phyloP scores from a whole-genome alignment of 2,329 filamentous ascomycete genomes.

The Chrysoporthe cubensis region DNA sequence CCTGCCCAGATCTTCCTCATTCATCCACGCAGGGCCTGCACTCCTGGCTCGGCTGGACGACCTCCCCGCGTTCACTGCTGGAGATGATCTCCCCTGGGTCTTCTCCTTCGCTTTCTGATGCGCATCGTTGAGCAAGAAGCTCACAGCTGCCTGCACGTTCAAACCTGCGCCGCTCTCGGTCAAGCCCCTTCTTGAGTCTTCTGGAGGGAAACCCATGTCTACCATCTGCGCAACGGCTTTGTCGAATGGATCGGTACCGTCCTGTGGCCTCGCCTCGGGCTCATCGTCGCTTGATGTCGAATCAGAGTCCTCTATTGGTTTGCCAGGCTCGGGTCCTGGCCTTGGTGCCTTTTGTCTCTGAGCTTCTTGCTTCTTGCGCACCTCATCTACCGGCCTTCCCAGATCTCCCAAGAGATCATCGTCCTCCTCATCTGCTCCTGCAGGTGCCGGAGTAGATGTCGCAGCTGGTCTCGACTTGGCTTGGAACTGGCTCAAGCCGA shows the following conservation, averaged over 20 bases:
- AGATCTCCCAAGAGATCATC: conserved; percentile 70
- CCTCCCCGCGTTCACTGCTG: conserved; percentile 41
- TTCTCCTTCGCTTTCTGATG: conserved; percentile 82
- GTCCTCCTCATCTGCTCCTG: conserved; percentile 50
- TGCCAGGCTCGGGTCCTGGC: conserved; percentile 56
- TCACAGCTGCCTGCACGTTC: conserved; percentile 84
- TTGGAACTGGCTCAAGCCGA: conserved; percentile 73
- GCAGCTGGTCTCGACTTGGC: conserved; percentile 37
- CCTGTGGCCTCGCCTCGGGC: conserved; percentile 38
- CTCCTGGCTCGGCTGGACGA: conserved; percentile 42
- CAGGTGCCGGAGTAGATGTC: conserved; percentile 35
- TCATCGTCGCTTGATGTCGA: conserved; percentile 53
- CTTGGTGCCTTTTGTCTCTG: conserved; percentile 19
- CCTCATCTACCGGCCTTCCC: conserved; percentile 66
- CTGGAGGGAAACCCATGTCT: conserved; percentile 90
- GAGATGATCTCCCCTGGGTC: conserved; percentile 44
- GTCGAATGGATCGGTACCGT: conserved; percentile 67
- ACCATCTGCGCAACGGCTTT: conserved; percentile 84
- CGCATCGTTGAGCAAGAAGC: conserved; percentile 88
- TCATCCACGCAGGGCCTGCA: conserved; percentile 65
- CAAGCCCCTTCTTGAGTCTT: conserved; percentile 80
- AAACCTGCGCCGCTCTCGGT: conserved; percentile 77
- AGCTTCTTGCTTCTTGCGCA: conserved; percentile 49
- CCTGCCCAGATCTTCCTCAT: conserved; percentile 54
- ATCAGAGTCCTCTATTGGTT: conserved; percentile 57